phyloP scores from a whole-genome alignment of 192 early-diverging fungal species.

The Coemansia sp. region DNA sequence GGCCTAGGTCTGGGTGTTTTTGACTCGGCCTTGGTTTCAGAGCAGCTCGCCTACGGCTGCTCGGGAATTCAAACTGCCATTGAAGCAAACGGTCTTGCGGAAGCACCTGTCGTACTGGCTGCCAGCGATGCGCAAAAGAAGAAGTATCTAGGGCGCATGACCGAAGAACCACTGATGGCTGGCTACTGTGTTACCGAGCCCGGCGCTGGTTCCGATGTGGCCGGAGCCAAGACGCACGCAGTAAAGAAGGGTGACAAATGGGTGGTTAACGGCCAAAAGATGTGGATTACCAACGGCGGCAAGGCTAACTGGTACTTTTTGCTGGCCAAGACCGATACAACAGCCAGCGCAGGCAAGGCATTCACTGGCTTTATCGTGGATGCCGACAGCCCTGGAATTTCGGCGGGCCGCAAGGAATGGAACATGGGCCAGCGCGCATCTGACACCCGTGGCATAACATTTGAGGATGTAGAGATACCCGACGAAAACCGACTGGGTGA shows the following conservation, averaged over 20 bases:
- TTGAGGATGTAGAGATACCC: constrained; percentile 82
- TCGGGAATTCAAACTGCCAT: constrained; percentile 95
- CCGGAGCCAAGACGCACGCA: constrained; percentile 67
- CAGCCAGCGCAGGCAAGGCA: constrained; percentile 75
- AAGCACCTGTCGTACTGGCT: constrained; percentile 87
- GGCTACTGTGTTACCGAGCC: constrained; percentile 89
- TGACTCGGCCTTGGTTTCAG: constrained; percentile 82
- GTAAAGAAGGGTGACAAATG: constrained; percentile 78
- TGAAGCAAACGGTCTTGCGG: constrained; percentile 92
- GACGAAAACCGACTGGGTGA: constrained; percentile 72
- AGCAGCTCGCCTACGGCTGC: constrained; percentile 93
- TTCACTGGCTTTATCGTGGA: constrained; percentile 98
- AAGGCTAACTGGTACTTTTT: constrained; percentile 98
- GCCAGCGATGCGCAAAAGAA: constrained; percentile 89
- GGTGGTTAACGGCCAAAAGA: constrained; percentile 87
- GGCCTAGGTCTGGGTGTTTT: constrained; percentile 88
- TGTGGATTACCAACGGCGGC: constrained; percentile 98
- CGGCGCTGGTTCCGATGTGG: constrained; percentile 75
- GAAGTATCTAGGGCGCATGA: constrained; percentile 97
- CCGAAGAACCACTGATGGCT: constrained; percentile 93
- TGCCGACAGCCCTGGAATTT: constrained; percentile 83
- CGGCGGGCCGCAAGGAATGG: constrained; percentile 91
- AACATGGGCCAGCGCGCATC: constrained; percentile 96
- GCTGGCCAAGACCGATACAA: constrained; percentile 83
- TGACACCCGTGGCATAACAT: constrained; percentile 89